Evolutionary conservation across 495 filamentous ascomycete species (phyloP), one percentile per base, ranked within the genome.

Genomic region (Daldinia caldariorum): DNA sequence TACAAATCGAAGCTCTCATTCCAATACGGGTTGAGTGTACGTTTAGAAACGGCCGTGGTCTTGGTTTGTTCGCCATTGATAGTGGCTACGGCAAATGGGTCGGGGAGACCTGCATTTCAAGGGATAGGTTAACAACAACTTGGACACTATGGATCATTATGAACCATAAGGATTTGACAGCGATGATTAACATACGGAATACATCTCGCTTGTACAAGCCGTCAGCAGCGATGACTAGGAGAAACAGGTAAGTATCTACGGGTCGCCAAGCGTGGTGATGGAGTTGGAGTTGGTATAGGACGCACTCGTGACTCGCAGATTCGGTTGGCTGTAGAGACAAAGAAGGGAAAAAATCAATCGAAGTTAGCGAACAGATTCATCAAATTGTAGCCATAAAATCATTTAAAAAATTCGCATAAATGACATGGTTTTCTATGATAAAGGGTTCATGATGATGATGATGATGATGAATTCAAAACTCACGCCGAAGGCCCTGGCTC

Each of bases 1-100:
- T 89, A 98, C 96, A 98, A 87, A 79, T 99, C 95, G 80, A 99
- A 99, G 73, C 87, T 92, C 81, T 99, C 96, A 79, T 99, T 99
- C 95, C 95, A 99, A 77, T 99, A 99, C 22, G 95, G 95, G 77
- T 97, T 98, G 81, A 99, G 82, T 2, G 95, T 98, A 81, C 94
- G 92, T 82, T 97, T 97, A 79, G 97, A 96, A 50, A 98, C 96
- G 14, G 89, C 89, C 6, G 95, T 98, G 22, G 96, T 97, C 75
- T 91, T 91, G 56, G 95, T 99, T 79, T 99, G 95, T 80, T 99
- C 95, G 67, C 95, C 96, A 76, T 91, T 91, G 72, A 98, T 89
- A 34, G 95, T 99, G 69, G 94, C 94, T 63, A 99, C 95, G 14
- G 96, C 94, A 78, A 99, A 99, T 29, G 96, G 95, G 80, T 99